Evolutionary conservation across 176 grass and related monocot species (phyloP).

Genomic region (Ensete glaucum): DNA sequence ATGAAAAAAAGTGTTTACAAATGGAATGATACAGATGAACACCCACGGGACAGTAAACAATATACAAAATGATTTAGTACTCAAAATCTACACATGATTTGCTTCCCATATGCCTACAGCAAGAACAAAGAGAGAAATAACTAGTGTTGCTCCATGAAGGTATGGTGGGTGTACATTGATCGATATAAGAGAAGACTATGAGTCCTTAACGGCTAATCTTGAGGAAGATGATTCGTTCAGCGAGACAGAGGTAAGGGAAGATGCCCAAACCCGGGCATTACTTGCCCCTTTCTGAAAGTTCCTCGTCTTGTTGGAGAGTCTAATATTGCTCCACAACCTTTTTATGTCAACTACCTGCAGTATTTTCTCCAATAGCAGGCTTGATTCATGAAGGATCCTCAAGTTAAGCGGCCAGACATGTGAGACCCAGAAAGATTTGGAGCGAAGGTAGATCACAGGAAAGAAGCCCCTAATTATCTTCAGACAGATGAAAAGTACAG

Average conservation of each 20-base stretch:
- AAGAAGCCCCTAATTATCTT: constrained; percentile 23
- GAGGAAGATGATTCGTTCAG: constrained; percentile 56
- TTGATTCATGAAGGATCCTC: constrained; percentile 36
- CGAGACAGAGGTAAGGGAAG: constrained; percentile 81
- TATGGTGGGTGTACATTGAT: background rate
- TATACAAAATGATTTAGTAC: constrained; percentile 4
- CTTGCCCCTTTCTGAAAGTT: constrained; percentile 55
- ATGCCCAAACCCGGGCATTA: constrained; percentile 82
- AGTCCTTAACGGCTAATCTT: background rate
- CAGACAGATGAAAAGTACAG: constrained; percentile 45
- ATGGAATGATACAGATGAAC: background rate
- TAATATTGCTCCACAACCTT: constrained; percentile 55
- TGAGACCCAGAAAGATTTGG: constrained; percentile 45
- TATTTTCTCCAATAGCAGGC: constrained; percentile 42
- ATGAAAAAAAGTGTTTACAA: background rate
- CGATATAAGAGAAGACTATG: background rate
- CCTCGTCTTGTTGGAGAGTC: constrained; percentile 51
- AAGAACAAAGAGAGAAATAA: no score
- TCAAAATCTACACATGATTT: background rate
- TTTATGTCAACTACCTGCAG: constrained; percentile 39
- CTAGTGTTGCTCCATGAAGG: background rate
- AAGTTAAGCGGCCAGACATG: constrained; percentile 39
- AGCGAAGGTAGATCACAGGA: constrained; percentile 24
- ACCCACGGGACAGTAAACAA: background rate
- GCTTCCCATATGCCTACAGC: no score